A percentile compares a stretch with the other conserved stretches of the same genome.
These are phyloP conservation scores for Talaromyces marneffei DNA, from an alignment of 2,329 filamentous ascomycete genomes.

Conservation along the genomic window DNA sequence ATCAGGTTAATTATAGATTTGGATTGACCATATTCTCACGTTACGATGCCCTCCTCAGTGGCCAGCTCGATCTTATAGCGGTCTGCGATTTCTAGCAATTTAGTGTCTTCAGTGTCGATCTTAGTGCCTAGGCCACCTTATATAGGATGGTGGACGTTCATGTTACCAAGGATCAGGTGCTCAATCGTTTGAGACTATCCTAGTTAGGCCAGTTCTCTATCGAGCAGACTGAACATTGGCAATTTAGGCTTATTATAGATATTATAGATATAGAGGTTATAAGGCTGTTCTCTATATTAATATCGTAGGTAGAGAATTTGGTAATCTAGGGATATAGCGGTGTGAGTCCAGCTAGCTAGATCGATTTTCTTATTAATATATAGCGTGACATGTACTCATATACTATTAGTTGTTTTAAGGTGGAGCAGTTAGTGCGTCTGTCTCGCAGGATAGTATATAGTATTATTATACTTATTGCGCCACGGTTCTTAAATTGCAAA, in stretches of 20 bases:
- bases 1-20: background rate
- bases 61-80: background rate
- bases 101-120: background rate
- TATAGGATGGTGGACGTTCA: slow-evolving; percentile 20
- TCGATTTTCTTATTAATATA: background rate
- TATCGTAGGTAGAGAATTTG: background rate
- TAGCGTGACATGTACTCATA: background rate
- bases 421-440: slow-evolving; percentile 20
- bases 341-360: background rate
- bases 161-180: slow-evolving; percentile 17
- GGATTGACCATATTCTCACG: background rate
- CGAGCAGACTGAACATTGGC: background rate
- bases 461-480: slow-evolving; percentile 19
- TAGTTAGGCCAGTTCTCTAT: background rate
- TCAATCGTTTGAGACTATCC: background rate
- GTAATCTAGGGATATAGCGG: background rate
- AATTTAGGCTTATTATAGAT: background rate
- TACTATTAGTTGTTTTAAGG: background rate
- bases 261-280: background rate
- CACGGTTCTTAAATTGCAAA: slow-evolving; percentile 24
- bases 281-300: background rate
- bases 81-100: background rate
- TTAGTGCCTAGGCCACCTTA: slow-evolving; percentile 15
- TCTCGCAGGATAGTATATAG: slow-evolving; percentile 19
- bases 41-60: background rate